phyloP scores from a whole-genome alignment of 106 monocot species.

The Cymbidium sinense region DNA sequence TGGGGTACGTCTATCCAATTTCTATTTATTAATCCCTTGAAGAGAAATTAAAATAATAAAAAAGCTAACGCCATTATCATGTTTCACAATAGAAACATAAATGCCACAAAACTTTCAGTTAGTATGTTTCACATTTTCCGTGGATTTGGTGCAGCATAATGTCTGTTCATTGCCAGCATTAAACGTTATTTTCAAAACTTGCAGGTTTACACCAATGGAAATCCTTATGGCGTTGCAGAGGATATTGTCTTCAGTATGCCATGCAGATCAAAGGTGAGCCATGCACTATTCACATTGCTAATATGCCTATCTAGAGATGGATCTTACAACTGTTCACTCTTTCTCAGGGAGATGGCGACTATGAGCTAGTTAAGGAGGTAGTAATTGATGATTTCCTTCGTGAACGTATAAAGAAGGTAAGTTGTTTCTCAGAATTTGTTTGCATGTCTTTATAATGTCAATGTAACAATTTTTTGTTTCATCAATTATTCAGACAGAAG shows the following conservation, averaged over 20 bases:
- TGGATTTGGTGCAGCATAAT: not conserved
- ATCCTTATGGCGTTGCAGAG: constrained; percentile 92
- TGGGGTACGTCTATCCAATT: constrained; percentile 48
- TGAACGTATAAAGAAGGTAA: constrained; percentile 79
- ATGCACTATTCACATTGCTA: not conserved
- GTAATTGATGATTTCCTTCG: constrained; percentile 72
- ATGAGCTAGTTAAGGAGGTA: constrained; percentile 80
- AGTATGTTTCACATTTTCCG: not conserved
- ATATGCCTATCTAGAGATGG: not conserved
- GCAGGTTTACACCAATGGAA: constrained; percentile 89
- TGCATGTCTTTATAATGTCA: not conserved
- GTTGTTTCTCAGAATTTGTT: not conserved
- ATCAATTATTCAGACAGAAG: constrained; percentile 59
- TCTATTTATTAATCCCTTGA: not conserved
- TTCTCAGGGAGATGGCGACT: constrained; percentile 92
- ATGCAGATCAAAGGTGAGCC: constrained; percentile 68
- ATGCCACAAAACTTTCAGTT: not conserved
- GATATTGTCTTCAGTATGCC: constrained; percentile 98
- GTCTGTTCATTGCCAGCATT: not conserved
- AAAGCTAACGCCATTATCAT: not conserved
- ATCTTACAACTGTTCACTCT: not conserved
- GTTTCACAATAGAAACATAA: not conserved
- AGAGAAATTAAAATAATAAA: not conserved
- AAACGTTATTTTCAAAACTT: not conserved
- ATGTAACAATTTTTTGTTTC: not conserved